phyloP scores from a whole-genome alignment of 2,329 filamentous ascomycete species.

The Ophiosphaerella narmari region DNA sequence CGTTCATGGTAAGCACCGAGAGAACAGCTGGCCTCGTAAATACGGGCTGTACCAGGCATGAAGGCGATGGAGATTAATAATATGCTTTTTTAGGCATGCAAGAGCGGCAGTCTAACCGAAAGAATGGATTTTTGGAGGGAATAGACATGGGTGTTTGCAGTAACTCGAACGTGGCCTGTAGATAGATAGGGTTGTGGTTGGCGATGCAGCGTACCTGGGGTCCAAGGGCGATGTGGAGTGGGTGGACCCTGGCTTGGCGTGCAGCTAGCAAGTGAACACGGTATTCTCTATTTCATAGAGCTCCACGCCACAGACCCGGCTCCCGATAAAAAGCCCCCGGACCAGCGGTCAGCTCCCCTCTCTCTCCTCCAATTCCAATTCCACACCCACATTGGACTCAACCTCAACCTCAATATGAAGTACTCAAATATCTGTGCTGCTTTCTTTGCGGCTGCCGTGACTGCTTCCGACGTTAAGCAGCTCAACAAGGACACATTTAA shows the following conservation, averaged over 20 bases:
- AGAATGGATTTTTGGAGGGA: background rate
- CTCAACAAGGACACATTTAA: conserved; percentile 87
- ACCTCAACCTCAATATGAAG: conserved; percentile 34
- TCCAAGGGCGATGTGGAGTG: background rate
- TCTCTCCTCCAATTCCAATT: conserved; percentile 9
- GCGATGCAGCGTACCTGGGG: background rate
- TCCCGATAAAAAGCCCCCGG: conserved; percentile 26
- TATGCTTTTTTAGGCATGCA: conserved; percentile 17
- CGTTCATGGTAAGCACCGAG: conserved; percentile 1
- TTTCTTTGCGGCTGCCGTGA: conserved; percentile 62
- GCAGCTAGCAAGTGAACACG: conserved; percentile 19
- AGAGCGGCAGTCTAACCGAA: conserved; percentile 17
- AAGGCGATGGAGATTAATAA: conserved; percentile 29
- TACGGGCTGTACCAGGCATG: background rate
- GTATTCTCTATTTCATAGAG: conserved; percentile 14
- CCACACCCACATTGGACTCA: conserved; percentile 9
- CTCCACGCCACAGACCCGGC: conserved; percentile 28
- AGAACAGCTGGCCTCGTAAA: conserved; percentile 36
- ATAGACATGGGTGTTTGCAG: background rate
- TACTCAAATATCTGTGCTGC: conserved; percentile 46
- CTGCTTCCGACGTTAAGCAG: conserved; percentile 78
- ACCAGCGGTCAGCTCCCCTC: conserved; percentile 23
- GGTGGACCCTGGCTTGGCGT: conserved; percentile 12
- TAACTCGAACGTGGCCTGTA: conserved; percentile 28
- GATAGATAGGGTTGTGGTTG: conserved; percentile 1